Conservation (phyloP, 371 early-diverging fungal genomes). For the Mucor mucedo region DNA sequence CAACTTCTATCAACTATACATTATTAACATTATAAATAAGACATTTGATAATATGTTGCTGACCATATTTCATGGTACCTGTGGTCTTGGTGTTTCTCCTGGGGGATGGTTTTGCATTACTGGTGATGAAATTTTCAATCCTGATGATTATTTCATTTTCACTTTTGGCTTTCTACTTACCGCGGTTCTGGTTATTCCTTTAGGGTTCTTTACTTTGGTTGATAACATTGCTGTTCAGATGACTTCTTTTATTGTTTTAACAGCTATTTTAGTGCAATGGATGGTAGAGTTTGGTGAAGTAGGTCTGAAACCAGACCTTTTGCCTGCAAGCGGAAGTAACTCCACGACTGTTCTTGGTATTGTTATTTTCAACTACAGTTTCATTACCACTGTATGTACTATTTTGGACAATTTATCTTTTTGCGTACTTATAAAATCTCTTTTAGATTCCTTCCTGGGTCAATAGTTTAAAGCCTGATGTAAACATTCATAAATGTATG, state of each 20-base stretch:
- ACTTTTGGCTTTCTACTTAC: conserved; percentile 59
- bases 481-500: conserved; percentile 59
- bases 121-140: conserved; percentile 52
- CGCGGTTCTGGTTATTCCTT: conserved; percentile 57
- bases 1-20: background rate
- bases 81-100: conserved; percentile 45
- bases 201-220: conserved; percentile 60
- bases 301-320: conserved; percentile 48
- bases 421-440: background rate
- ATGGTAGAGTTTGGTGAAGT: conserved; percentile 56
- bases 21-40: conserved; percentile 15
- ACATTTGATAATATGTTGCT: conserved; percentile 51
- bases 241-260: conserved; percentile 52
- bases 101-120: conserved; percentile 49
- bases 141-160: conserved; percentile 56
- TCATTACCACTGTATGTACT: conserved; percentile 55
- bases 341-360: conserved; percentile 60
- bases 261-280: conserved; percentile 60
- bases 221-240: conserved; percentile 66
- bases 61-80: conserved; percentile 48
- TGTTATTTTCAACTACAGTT: conserved; percentile 67
- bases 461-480: conserved; percentile 55
- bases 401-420: background rate
- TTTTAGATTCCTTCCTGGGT: conserved; percentile 65
- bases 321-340: conserved; percentile 55